Base-by-base conservation (phyloP, 2,329 filamentous ascomycete genomes). In the Hymenoscyphus infarciens region DNA sequence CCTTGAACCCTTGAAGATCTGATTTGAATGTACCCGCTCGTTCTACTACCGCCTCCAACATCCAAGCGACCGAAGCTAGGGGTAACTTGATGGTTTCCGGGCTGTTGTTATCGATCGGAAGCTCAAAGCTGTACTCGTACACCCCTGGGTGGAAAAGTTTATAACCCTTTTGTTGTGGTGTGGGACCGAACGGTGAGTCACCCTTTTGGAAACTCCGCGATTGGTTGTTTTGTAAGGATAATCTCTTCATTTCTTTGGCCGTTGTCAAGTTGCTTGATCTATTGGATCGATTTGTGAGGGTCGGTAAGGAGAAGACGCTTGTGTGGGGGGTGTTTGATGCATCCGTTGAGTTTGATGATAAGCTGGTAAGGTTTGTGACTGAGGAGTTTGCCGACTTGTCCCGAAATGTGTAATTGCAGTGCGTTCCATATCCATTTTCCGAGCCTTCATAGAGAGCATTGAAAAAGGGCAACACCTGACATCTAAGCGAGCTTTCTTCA, bases 381-480 rank as follows among this genome's bases (percentile, higher is more conserved):
- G 71, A 73, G 7, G 71, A 68, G 16, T 63, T 64, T 42, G 70
- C 67, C 16, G 57, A 60, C 52, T 68, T 71, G 25, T 72, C 63
- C 57, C 68, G 66, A n/a, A 74, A 75, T 2, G 74, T 75, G 72
- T 82, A 87, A 5, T 77, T 82, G 76, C 85, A 88, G 67, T 85
- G 81, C 66, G 85, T 85, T n/a, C 86, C 86, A 69, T 83, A 88
- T 2, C 71, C 70, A 19, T 80, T 81, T 69, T 86, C 83, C 80
- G 84, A 85, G 3, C 80, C 79, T 61, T 84, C 81, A 65, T 86
- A 83, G 72, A 83, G 79, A 56, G 90, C 89, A 71, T 97, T 96
- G 81, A 97, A 99, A 74, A 98, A 98, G 0, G 89, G 94, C 77
- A 92, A 87, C 19, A 87, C 94, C 72, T 97, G 93, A 49, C 90